A percentile compares a stretch with the other conserved stretches of the same genome.
Conservation (phyloP, 176 grass and related monocot genomes). For the Oryza coarctata region DNA sequence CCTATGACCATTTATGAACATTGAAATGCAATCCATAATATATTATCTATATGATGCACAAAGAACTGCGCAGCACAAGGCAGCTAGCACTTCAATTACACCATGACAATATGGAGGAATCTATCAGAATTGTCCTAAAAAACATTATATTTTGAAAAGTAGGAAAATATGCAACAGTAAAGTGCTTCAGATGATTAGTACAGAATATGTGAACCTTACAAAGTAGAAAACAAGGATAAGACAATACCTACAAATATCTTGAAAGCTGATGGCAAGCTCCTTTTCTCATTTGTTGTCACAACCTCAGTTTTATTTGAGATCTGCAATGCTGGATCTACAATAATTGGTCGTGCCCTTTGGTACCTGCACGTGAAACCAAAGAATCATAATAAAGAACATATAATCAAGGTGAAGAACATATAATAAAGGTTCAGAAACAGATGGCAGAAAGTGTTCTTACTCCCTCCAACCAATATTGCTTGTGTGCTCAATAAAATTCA, state of each 20-base stretch:
- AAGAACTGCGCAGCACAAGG: background rate
- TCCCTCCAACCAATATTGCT: conserved; percentile 98
- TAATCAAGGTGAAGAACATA: conserved; percentile 29
- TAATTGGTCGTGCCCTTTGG: conserved; percentile 89
- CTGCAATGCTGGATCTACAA: conserved; percentile 90
- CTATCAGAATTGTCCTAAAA: background rate
- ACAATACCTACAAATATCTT: conserved; percentile 98
- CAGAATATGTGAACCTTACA: background rate
- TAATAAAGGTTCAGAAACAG: conserved; percentile 23
- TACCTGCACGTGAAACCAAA: conserved; percentile 55
- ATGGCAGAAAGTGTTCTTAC: conserved; percentile 51
- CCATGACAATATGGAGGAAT: background rate
- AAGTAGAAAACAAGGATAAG: conserved; percentile 34
- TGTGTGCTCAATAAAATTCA: conserved; percentile 94
- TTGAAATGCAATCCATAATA: background rate
- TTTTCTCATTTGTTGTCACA: conserved; percentile 91
- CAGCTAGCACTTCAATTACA: background rate
- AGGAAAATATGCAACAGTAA: background rate
- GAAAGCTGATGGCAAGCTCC: conserved; percentile 94
- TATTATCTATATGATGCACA: background rate
- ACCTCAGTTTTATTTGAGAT: conserved; percentile 72
- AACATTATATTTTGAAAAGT: conserved; percentile 4
- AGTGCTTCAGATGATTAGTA: background rate
- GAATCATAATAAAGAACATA: conserved; percentile 33
- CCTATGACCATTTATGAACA: conserved; percentile 1